These are phyloP conservation scores for Neurospora terricola DNA, from an alignment of 495 filamentous ascomycete genomes.

Conservation along the genomic window DNA sequence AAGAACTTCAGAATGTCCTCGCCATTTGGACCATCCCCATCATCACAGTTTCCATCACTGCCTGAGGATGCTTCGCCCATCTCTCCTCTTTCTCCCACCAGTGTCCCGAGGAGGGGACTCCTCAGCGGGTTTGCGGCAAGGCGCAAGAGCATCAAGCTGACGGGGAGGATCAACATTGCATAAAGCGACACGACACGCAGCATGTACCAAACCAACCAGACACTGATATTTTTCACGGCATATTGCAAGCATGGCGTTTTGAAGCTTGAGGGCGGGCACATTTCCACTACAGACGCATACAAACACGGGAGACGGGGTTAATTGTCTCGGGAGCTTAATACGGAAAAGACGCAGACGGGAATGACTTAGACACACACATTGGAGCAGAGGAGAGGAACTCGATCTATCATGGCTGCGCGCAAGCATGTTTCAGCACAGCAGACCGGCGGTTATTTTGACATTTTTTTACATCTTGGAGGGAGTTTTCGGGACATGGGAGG, in stretches of 20 bases:
- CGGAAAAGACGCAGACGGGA: neutral
- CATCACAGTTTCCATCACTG: neutral
- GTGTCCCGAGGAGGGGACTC: slow-evolving; percentile 23
- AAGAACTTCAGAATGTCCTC: neutral
- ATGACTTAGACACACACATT: neutral
- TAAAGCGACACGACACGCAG: neutral
- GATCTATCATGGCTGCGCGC: neutral
- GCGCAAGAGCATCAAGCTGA: slow-evolving; percentile 29
- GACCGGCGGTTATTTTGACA: neutral
- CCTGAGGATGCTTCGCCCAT: neutral
- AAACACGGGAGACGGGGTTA: neutral
- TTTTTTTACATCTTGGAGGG: neutral
- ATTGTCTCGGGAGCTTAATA: neutral
- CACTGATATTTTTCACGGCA: neutral
- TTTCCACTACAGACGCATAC: neutral
- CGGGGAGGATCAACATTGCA: slow-evolving; percentile 9
- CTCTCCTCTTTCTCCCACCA: neutral
- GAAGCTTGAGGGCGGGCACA: neutral
- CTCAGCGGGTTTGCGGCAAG: slow-evolving; percentile 31
- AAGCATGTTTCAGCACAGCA: neutral
- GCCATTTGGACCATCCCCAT: neutral
- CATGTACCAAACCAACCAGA: neutral
- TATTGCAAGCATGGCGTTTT: neutral
- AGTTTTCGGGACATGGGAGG: neutral
- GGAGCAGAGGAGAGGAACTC: neutral